Percentiles rank a stretch among this genome's conserved stretches.
phyloP scores from a whole-genome alignment of 2,329 filamentous ascomycete species.

The Phialemonium atrogriseum region DNA sequence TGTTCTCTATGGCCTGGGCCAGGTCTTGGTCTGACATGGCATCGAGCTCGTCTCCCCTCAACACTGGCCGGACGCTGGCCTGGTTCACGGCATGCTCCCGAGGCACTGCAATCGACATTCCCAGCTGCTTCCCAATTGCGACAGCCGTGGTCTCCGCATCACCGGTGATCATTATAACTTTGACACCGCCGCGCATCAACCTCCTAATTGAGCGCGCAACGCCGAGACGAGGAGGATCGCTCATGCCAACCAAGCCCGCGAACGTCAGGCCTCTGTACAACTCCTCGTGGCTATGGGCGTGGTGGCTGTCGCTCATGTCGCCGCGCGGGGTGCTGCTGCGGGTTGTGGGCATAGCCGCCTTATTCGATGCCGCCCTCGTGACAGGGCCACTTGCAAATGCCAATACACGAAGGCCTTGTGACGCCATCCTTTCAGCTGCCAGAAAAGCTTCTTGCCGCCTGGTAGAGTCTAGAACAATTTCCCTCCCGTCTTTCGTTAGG shows the following conservation, averaged over 20 bases:
- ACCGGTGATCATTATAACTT: constrained; percentile 98
- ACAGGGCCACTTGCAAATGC: constrained; percentile 84
- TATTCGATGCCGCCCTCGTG: constrained; percentile 33
- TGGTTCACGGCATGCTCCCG: constrained; percentile 45
- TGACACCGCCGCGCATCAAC: constrained; percentile 88
- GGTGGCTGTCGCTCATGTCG: constrained; percentile 28
- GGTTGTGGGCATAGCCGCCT: constrained; percentile 26
- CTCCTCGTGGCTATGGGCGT: constrained; percentile 52
- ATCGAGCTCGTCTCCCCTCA: constrained; percentile 89
- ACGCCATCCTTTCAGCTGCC: constrained; percentile 80
- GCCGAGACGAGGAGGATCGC: constrained; percentile 84
- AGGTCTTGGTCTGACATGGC: constrained; percentile 81
- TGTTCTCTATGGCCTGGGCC: constrained; percentile 74
- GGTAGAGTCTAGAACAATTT: constrained; percentile 73
- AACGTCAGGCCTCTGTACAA: constrained; percentile 79
- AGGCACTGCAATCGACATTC: constrained; percentile 67
- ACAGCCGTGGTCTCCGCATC: constrained; percentile 92
- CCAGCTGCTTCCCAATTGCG: constrained; percentile 89
- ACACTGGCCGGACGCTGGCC: constrained; percentile 59
- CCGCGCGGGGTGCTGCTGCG: constrained; percentile 45
- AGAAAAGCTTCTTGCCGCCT: constrained; percentile 65
- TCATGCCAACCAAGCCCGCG: constrained; percentile 92
- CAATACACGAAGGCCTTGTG: constrained; percentile 81
- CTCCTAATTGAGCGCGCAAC: constrained; percentile 84
- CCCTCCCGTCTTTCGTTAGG: constrained; percentile 74